These are phyloP conservation scores for Piloderma croceum DNA, from an alignment of 768 basidiomycete species.

Conservation along the genomic window DNA sequence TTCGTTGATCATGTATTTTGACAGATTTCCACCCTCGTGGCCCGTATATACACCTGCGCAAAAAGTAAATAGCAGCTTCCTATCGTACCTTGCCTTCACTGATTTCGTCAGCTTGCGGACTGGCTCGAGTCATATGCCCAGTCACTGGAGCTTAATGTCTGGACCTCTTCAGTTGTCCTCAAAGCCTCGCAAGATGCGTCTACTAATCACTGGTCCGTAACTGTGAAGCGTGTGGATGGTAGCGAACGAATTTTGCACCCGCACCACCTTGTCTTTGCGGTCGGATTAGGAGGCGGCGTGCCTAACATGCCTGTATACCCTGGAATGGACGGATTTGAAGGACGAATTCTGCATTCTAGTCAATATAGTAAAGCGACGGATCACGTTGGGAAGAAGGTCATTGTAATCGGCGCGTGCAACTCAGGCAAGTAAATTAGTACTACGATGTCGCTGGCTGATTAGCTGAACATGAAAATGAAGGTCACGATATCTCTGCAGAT, in stretches of 20 bases:
- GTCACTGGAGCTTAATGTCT: slow-evolving; percentile 55
- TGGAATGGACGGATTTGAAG: slow-evolving; percentile 39
- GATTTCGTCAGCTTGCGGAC: slow-evolving; percentile 43
- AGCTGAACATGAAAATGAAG: too few species aligned
- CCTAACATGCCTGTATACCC: slow-evolving; percentile 11
- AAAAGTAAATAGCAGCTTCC: slow-evolving; percentile 29
- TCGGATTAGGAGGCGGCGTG: slow-evolving; percentile 12
- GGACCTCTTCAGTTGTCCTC: slow-evolving; percentile 38
- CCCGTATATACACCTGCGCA: slow-evolving; percentile 52
- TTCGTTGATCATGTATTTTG: background rate
- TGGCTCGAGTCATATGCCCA: slow-evolving; percentile 65
- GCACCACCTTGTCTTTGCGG: slow-evolving; percentile 45
- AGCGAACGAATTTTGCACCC: slow-evolving; percentile 21
- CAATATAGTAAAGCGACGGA: slow-evolving; percentile 43
- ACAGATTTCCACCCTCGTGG: slow-evolving; percentile 55
- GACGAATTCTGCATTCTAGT: slow-evolving; percentile 47
- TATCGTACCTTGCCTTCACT: background rate
- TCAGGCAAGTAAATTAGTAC: slow-evolving; percentile 33
- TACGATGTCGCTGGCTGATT: slow-evolving; percentile 5
- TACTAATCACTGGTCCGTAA: slow-evolving; percentile 37
- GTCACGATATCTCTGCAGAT: slow-evolving; percentile 42
- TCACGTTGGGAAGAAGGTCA: slow-evolving; percentile 55
- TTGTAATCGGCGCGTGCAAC: slow-evolving; percentile 65
- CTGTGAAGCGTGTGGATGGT: slow-evolving; percentile 31
- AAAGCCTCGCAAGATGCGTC: slow-evolving; percentile 29